Evolutionary conservation across 2,329 filamentous ascomycete species (phyloP), one percentile per base, ranked within the genome.

Genomic region (Cucurbitaria berberidis): DNA sequence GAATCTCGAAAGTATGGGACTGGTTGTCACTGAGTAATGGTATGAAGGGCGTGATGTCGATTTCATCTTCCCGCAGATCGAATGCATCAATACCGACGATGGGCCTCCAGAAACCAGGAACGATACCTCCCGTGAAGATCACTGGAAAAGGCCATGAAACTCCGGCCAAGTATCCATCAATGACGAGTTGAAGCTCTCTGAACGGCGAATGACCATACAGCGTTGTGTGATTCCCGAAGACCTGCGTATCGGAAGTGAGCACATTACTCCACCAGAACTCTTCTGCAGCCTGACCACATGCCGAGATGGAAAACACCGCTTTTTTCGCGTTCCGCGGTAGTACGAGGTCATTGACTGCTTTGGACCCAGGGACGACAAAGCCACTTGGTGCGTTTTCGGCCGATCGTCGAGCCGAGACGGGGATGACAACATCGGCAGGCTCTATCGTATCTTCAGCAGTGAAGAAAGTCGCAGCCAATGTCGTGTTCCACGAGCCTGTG

Each of bases 181-280:
- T 89, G 38, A 84, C 78, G 0, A 95, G 77, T 63, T 93, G 89
- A 1, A 95, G 81, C 75, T 96, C 91, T 19, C 91, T 85, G 70
- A 90, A 93, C 0, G 89, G 86, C 5, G 88, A 88, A 63, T 85
- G 85, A 0, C 89, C 90, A 21, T 85, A 84, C 0, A 91, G 78
- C 1, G 76, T 74, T 11, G 84, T 85, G 3, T 82, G 81, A 1
- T 75, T 72, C 4, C 81, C 77, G 67, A 93, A 93, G 3, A 82
- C 81, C 30, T 81, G 59, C 3, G 79, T 79, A 58, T 87, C 82
- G 9, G 83, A 84, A 38, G 87, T 81, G 2, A 89, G 82, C 1
- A 91, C 86, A 66, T 93, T 93, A 51, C 82, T 84, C 86, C 89
- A 95, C 90, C 91, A 96, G 66, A 93, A 93, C 70, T 96, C 91